phyloP scores from a whole-genome alignment of 2,329 filamentous ascomycete genomes.

The Cordyceps tenuipes region DNA sequence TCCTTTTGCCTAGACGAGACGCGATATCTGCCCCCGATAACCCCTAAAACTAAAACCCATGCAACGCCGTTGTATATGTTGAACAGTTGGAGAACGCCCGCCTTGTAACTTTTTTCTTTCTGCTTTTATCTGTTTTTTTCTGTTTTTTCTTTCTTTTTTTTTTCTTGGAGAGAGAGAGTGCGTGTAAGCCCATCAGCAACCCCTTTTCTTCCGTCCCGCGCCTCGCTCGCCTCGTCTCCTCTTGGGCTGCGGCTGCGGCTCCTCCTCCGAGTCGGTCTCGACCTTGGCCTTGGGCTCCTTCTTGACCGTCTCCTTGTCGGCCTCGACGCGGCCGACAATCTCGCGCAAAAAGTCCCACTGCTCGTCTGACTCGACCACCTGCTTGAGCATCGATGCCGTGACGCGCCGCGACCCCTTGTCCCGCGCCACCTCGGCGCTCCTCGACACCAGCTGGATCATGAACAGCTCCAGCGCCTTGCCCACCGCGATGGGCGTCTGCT shows the following conservation, averaged over 20 bases:
- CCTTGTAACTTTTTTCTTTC: not conserved
- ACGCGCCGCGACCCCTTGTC: slow-evolving; percentile 82
- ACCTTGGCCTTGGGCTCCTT: slow-evolving; percentile 38
- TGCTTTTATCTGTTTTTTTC: too few species aligned
- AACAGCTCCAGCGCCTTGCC: slow-evolving; percentile 95
- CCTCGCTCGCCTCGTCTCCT: slow-evolving; percentile 28
- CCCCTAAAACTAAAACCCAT: not conserved
- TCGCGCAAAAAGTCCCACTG: slow-evolving; percentile 92
- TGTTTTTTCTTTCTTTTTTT: too few species aligned
- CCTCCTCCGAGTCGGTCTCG: slow-evolving; percentile 42
- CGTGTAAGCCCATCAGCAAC: not conserved
- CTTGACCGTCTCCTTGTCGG: slow-evolving; percentile 39
- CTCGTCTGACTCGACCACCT: slow-evolving; percentile 77
- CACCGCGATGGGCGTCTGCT: slow-evolving; percentile 93
- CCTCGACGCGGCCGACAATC: slow-evolving; percentile 76
- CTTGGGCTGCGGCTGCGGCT: slow-evolving; percentile 40
- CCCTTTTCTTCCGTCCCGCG: slow-evolving; percentile 36
- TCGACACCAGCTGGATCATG: slow-evolving; percentile 89
- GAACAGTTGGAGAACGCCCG: not conserved
- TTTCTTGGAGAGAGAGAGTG: too few species aligned
- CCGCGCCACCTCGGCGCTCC: slow-evolving; percentile 76
- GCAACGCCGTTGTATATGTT: slow-evolving; percentile 1
- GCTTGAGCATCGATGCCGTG: slow-evolving; percentile 83
- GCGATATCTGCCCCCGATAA: not conserved
- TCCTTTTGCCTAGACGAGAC: not conserved